A percentile compares a stretch with the other conserved stretches of the same genome.
These are phyloP conservation scores for Aspergillus bridgeri DNA, from an alignment of 495 filamentous ascomycete genomes.

Conservation along the genomic window DNA sequence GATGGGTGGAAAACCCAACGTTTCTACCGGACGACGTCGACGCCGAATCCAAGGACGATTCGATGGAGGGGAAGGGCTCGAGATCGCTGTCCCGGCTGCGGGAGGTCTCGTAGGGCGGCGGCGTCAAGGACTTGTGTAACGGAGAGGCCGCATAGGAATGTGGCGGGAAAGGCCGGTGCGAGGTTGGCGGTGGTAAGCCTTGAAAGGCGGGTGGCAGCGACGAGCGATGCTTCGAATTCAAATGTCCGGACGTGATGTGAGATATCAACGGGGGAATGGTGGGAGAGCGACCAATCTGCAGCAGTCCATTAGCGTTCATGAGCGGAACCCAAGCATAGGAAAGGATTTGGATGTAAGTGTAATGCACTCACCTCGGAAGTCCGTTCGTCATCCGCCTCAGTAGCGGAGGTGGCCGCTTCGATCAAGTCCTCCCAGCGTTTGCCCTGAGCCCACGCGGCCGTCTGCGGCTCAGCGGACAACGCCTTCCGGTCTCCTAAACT, in stretches of 20 bases:
- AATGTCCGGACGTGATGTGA: slow-evolving; percentile 41
- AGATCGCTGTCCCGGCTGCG: slow-evolving; percentile 51
- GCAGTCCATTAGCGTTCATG: slow-evolving; percentile 6
- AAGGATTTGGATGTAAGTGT: too few species aligned
- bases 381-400: slow-evolving; percentile 80
- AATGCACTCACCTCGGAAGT: slow-evolving; percentile 54
- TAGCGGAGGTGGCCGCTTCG: slow-evolving; percentile 85
- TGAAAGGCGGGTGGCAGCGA: slow-evolving; percentile 70
- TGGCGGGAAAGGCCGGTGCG: slow-evolving; percentile 53
- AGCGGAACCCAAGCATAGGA: too few species aligned
- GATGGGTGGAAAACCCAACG: slow-evolving; percentile 58
- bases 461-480: slow-evolving; percentile 74
- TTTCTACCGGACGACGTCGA: slow-evolving; percentile 53
- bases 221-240: slow-evolving; percentile 55
- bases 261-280: slow-evolving; percentile 45
- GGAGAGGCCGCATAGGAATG: slow-evolving; percentile 82
- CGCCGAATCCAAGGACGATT: slow-evolving; percentile 59
- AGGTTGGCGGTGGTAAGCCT: slow-evolving; percentile 38
- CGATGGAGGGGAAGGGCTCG: slow-evolving; percentile 83
- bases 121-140: slow-evolving; percentile 79
- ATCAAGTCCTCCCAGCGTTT: slow-evolving; percentile 94
- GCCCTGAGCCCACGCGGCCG: slow-evolving; percentile 65
- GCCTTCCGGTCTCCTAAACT: slow-evolving; percentile 77
- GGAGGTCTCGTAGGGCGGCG: slow-evolving; percentile 64
- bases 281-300: slow-evolving; percentile 61